Evolutionary conservation across 805 yeast genomes (phyloP).

Genomic region (Wickerhamiella alocasiicola): DNA sequence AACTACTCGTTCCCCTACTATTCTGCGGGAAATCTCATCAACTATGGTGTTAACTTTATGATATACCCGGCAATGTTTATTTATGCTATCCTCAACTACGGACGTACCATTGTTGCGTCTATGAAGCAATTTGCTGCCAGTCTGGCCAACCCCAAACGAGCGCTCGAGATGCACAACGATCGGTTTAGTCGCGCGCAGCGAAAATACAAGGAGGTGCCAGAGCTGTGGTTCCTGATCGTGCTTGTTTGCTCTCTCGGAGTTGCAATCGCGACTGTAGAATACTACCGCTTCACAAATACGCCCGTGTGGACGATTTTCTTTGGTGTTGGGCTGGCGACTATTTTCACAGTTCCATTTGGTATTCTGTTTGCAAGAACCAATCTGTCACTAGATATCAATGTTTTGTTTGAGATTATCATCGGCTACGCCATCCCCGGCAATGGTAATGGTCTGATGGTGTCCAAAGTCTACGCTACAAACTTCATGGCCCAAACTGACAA

Average conservation of each 20-base stretch:
- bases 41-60: constrained; percentile 45
- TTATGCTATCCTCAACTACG: constrained; percentile 37
- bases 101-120: constrained; percentile 17
- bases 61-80: constrained; percentile 43
- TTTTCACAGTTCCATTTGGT: constrained; percentile 42
- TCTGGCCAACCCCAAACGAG: constrained; percentile 19
- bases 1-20: constrained; percentile 55
- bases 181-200: constrained; percentile 49
- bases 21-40: constrained; percentile 46
- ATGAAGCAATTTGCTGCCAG: constrained; percentile 6
- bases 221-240: constrained; percentile 50
- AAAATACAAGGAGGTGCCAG: constrained; percentile 55
- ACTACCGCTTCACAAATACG: constrained; percentile 30
- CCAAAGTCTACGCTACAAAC: constrained; percentile 44
- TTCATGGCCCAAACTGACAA: constrained; percentile 52
- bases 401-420: constrained; percentile 37
- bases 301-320: constrained; percentile 52
- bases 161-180: constrained; percentile 32
- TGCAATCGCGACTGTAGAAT: constrained; percentile 36
- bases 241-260: constrained; percentile 34
- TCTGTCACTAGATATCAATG: constrained; percentile 36
- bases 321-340: constrained; percentile 37
- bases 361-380: constrained; percentile 39
- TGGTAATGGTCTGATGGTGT: constrained; percentile 39
- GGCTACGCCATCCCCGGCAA: constrained; percentile 48